phyloP scores from a whole-genome alignment of 768 basidiomycete genomes.

The Boletus edulis region DNA sequence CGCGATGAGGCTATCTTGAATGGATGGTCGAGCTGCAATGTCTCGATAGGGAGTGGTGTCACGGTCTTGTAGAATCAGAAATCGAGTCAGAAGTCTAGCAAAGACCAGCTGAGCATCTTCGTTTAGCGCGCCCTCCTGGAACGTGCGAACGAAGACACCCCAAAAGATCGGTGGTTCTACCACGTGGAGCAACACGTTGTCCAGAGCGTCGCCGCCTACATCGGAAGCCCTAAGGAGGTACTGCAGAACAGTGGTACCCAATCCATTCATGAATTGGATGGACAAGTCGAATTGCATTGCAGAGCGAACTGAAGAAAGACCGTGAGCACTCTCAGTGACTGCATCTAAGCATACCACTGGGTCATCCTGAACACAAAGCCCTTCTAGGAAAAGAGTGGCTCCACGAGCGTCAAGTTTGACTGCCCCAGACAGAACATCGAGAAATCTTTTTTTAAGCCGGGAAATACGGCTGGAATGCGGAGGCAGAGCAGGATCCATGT shows the following conservation, averaged over 20 bases:
- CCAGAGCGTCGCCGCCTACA: constrained; percentile 43
- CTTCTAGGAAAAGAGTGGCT: constrained; percentile 42
- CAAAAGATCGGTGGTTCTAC: constrained; percentile 55
- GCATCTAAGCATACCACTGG: constrained; percentile 36
- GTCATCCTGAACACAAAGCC: constrained; percentile 42
- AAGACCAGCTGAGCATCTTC: constrained; percentile 40
- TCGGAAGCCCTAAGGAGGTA: constrained; percentile 39
- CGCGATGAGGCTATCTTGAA: constrained; percentile 22
- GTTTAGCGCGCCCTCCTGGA: constrained; percentile 30
- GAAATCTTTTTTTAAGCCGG: constrained; percentile 34
- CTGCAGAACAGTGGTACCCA: constrained; percentile 33
- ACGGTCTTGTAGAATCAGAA: constrained; percentile 37
- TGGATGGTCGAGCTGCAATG: constrained; percentile 29
- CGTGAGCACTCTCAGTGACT: constrained; percentile 36
- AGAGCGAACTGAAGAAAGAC: constrained; percentile 37
- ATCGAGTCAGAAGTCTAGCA: constrained; percentile 47
- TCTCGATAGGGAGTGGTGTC: constrained; percentile 37
- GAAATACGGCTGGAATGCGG: constrained; percentile 2
- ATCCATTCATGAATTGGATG: constrained; percentile 41
- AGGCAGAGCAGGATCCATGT: not conserved
- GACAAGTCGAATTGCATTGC: constrained; percentile 41
- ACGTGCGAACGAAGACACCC: constrained; percentile 34
- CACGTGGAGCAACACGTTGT: constrained; percentile 39
- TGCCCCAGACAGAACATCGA: constrained; percentile 31
- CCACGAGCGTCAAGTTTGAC: constrained; percentile 21